phyloP scores from a whole-genome alignment of 192 early-diverging fungal species.

The Entomortierella lignicola region DNA sequence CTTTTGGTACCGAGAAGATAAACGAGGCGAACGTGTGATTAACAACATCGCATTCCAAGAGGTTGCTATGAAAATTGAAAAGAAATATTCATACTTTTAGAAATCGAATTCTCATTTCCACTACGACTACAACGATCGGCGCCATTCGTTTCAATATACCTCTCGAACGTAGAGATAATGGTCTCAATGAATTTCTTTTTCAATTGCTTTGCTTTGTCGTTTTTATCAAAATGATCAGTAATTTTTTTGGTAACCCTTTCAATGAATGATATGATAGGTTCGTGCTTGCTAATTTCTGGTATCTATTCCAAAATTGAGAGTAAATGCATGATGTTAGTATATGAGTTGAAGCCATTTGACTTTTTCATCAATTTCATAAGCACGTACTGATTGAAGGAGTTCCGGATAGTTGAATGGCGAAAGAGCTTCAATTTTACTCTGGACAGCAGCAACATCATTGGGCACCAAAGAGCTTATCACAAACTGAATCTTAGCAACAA shows the following conservation, averaged over 20 bases:
- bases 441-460: conserved; percentile 23
- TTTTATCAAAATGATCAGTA: conserved; percentile 10
- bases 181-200: conserved; percentile 35
- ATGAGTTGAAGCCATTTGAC: not conserved
- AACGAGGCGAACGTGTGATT: conserved; percentile 30
- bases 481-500: conserved; percentile 44
- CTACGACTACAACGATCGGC: not conserved
- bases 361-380: not conserved
- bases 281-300: conserved; percentile 22
- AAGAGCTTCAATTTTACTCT: conserved; percentile 35
- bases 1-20: conserved; percentile 16
- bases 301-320: conserved; percentile 2
- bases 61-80: no score
- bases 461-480: conserved; percentile 38
- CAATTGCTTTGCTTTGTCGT: conserved; percentile 6
- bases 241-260: conserved; percentile 19
- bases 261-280: conserved; percentile 22
- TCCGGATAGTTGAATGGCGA: conserved; percentile 28
- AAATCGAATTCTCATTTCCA: no score
- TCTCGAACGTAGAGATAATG: conserved; percentile 6
- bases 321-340: not conserved
- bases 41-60: conserved; percentile 33
- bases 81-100: no score
- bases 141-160: conserved; percentile 1
- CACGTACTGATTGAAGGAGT: conserved; percentile 20